Evolutionary conservation across 23 red algal species (phyloP).

Genomic region (Gracilaria vermiculophylla): DNA sequence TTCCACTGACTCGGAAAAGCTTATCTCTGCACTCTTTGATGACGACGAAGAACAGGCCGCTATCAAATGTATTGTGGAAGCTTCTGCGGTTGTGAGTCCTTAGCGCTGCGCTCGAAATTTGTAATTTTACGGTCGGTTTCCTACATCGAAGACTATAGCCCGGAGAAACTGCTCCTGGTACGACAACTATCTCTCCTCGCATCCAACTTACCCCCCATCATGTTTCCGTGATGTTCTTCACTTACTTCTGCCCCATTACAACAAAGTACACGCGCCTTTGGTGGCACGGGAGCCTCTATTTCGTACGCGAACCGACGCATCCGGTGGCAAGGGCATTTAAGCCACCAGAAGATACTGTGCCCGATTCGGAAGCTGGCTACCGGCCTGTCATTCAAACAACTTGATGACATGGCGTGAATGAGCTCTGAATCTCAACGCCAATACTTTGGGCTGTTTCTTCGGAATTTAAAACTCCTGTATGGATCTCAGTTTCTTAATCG

Average conservation of each 20-base stretch:
- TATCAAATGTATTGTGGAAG: no score
- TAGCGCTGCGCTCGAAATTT: no score
- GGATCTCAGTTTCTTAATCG: not conserved
- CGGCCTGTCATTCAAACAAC: not conserved
- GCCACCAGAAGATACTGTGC: not conserved
- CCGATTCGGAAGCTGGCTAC: not conserved
- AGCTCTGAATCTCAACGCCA: not conserved
- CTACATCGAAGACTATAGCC: not conserved
- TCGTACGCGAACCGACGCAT: not conserved
- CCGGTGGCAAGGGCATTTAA: not conserved
- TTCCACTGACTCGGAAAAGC: no score
- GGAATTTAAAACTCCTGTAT: not conserved
- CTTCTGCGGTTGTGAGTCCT: no score
- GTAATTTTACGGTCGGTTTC: no score
- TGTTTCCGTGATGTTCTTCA: not conserved
- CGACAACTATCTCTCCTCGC: not conserved
- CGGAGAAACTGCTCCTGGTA: not conserved
- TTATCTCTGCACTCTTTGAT: no score
- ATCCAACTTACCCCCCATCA: not conserved
- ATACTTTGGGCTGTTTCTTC: not conserved
- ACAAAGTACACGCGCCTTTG: not conserved
- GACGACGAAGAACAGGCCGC: no score
- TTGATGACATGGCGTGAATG: not conserved
- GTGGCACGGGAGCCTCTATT: not conserved
- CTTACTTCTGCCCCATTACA: not conserved